Conservation (phyloP, 139 green algal species). For the Deuterostichococcus epilithicus region DNA sequence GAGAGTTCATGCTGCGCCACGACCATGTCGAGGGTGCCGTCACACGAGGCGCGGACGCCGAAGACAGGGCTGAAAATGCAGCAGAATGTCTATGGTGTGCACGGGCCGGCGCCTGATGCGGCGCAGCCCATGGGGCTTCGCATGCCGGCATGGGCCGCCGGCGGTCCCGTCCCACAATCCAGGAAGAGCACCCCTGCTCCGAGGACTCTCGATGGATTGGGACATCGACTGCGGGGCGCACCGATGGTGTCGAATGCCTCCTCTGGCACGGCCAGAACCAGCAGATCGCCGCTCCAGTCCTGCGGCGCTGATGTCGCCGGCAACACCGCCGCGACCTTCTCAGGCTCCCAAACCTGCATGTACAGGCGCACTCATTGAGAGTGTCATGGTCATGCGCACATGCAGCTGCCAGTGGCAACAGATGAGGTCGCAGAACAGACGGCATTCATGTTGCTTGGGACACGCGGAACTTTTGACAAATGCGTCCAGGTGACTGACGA, state of each 20-base stretch:
- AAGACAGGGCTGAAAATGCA: not conserved
- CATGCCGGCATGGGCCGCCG: not conserved
- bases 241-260: constrained; percentile 49
- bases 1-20: not conserved
- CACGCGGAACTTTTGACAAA: too few relatives aligned
- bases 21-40: not conserved
- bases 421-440: too few relatives aligned
- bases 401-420: too few relatives aligned
- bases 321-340: not conserved
- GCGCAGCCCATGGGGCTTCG: not conserved
- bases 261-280: constrained; percentile 66
- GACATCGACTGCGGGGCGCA: not conserved
- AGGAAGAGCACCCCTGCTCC: too few relatives aligned
- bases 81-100: not conserved
- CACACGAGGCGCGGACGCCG: not conserved
- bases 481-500: too few relatives aligned
- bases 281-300: constrained; percentile 58
- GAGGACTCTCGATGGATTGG: not conserved
- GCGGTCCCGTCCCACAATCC: too few relatives aligned
- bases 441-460: too few relatives aligned
- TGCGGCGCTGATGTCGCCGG: not conserved
- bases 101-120: not conserved
- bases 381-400: too few relatives aligned
- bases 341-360: constrained; percentile 7
- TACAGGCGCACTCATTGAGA: too few relatives aligned